Percentiles rank a stretch among this genome's conserved stretches.
phyloP scores from a whole-genome alignment of 1,284 basidiomycete species.

The Xerocomus nothofagi region DNA sequence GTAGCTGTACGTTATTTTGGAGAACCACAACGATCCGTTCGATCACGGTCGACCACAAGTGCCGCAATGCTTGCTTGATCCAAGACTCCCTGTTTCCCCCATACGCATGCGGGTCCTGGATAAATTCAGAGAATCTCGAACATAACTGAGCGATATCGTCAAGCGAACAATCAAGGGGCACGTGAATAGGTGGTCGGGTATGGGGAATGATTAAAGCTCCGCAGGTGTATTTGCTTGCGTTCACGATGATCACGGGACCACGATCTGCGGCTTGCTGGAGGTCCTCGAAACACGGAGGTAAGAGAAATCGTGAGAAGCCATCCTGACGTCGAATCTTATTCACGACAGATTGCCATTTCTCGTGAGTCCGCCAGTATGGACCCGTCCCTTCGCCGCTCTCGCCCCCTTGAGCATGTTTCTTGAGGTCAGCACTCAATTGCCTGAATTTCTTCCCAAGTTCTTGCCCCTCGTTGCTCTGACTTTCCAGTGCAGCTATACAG shows the following conservation, averaged over 20 bases:
- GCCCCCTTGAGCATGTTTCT: background rate
- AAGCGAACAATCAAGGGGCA: slow-evolving; percentile 2
- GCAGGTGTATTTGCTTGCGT: slow-evolving; percentile 21
- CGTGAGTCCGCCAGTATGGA: background rate
- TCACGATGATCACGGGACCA: slow-evolving; percentile 37
- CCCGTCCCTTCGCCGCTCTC: background rate
- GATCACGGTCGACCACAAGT: background rate
- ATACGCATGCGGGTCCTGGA: background rate
- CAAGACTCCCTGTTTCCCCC: background rate
- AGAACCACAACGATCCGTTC: background rate
- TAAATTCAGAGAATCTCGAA: background rate
- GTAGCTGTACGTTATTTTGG: background rate
- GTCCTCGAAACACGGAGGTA: slow-evolving; percentile 17
- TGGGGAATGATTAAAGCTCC: slow-evolving; percentile 28
- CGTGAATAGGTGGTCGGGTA: slow-evolving; percentile 7
- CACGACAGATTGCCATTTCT: slow-evolving; percentile 8
- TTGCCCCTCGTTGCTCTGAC: background rate
- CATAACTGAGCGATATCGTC: background rate
- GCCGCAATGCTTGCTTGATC: background rate
- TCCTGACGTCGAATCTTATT: slow-evolving; percentile 16
- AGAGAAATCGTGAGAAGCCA: slow-evolving; percentile 26
- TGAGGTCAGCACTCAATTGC: background rate
- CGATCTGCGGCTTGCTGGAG: slow-evolving; percentile 27
- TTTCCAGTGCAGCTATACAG: background rate
- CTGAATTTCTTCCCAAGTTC: background rate